Conservation (phyloP, 768 basidiomycete species). For the Baorangia bicolor region DNA sequence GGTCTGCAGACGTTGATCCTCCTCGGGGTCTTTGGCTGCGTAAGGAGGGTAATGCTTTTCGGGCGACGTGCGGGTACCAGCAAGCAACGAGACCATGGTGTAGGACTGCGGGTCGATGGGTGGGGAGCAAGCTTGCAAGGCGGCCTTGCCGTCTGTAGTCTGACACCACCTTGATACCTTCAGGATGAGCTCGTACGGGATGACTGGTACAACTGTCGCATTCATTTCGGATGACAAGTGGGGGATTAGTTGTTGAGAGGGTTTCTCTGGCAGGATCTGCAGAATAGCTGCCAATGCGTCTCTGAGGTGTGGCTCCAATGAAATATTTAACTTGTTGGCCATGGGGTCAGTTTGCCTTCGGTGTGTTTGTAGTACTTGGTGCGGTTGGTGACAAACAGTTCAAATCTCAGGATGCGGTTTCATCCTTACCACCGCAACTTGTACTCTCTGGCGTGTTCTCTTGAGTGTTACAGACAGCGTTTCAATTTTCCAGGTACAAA, state of each 20-base stretch:
- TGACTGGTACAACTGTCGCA: conserved; percentile 32
- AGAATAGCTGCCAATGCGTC: conserved; percentile 47
- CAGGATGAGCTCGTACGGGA: conserved; percentile 61
- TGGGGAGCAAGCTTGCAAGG: conserved; percentile 40
- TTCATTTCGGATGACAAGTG: conserved; percentile 32
- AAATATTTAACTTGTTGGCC: conserved; percentile 48
- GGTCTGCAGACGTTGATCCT: conserved; percentile 43
- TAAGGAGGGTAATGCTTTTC: conserved; percentile 65
- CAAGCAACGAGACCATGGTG: conserved; percentile 71
- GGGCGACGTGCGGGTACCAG: conserved; percentile 77
- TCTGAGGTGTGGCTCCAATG: conserved; percentile 64
- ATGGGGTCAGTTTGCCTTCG: background rate
- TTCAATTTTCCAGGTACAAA: background rate
- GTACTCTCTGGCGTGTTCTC: background rate
- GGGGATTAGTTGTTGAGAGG: conserved; percentile 41
- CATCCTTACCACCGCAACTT: background rate
- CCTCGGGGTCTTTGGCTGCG: conserved; percentile 44
- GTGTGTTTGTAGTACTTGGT: background rate
- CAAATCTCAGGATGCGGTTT: background rate
- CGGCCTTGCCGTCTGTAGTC: conserved; percentile 43
- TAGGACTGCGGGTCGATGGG: conserved; percentile 55
- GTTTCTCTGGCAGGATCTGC: conserved; percentile 44
- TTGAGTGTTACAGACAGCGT: background rate
- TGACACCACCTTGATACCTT: conserved; percentile 70
- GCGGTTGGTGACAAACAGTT: background rate